Base-by-base conservation (phyloP, 169 alveolate genomes). In the Plasmodium coatneyi region DNA sequence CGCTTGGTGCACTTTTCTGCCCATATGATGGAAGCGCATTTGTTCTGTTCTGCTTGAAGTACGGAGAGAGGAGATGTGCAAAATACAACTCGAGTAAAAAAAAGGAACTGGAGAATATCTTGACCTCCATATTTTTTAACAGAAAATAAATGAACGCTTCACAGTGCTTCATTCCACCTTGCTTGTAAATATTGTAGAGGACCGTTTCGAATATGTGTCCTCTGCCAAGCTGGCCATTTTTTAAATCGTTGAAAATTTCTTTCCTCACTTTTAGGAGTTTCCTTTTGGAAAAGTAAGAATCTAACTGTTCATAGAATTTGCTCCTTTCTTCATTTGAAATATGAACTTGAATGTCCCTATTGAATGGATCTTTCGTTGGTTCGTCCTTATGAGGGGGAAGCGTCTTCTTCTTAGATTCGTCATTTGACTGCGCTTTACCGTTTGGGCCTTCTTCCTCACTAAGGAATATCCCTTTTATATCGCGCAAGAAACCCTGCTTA, bases 111-210 rank as follows among this genome's bases (percentile, higher is more conserved):
- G 84, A 72, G 49, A 84, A 84, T 30, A 34, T 32, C 12, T 71
- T 9, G 4, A 46, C 36, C 39, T 72, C 30, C 25, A 39, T 0
- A 89, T 89, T 89, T 60, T 60, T 79, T 89, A 89, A 79, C 5
- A 89, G 46, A 79, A 89, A 89, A 89, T 89, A 89, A 14, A 89
- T 78, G 9, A 89, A 52, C 19, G 72, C 66, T 79, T 89, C 94
- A 79, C 94, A 89, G 34, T 79, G 36, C 16, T 54, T 89, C 30
- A 89, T 60, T 34, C 70, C 83, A 54, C 79, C 52, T 14, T 89
- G 5, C 41, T 32, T 22, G 71, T 9, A 89, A 6, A 89, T 79
- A 46, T 89, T 89, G 71, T 89, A 89, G 32, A 78, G 72, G 70
- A 89, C 25, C 10, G 74, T 89, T 79, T 78, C 79, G 28, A 89